Conservation (phyloP, 208 protist species). For the Jaenimonas drosophilae region DNA sequence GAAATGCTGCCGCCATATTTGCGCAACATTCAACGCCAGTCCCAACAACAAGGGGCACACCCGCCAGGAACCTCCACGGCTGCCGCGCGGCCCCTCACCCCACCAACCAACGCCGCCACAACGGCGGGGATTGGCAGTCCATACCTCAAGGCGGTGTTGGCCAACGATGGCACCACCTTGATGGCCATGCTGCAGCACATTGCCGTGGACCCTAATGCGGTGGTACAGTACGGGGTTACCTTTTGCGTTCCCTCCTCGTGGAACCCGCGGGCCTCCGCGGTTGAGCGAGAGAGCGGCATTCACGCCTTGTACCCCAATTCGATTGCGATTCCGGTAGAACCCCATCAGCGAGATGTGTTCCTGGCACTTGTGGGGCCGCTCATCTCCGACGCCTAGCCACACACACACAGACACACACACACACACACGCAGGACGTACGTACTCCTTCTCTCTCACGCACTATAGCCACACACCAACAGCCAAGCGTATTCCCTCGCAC, state of each 20-base stretch:
- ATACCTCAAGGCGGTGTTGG: conserved; percentile 29
- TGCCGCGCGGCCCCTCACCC: not conserved
- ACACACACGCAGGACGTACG: too few relatives aligned
- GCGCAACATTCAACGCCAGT: conserved; percentile 13
- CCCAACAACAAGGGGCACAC: too few relatives aligned
- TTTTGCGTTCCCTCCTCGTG: conserved; percentile 46
- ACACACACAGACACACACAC: too few relatives aligned
- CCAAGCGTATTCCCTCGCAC: not conserved
- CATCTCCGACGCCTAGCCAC: too few relatives aligned
- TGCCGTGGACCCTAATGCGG: conserved; percentile 17
- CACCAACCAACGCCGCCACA: not conserved
- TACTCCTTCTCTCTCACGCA: too few relatives aligned
- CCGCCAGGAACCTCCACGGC: too few relatives aligned
- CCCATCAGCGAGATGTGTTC: not conserved
- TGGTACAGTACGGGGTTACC: conserved; percentile 51
- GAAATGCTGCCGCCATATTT: conserved; percentile 51
- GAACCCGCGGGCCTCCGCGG: conserved; percentile 18
- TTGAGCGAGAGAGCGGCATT: conserved; percentile 20
- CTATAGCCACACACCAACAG: too few relatives aligned
- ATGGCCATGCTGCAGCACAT: conserved; percentile 32
- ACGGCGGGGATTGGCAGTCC: conserved; percentile 3
- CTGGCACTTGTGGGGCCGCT: too few relatives aligned
- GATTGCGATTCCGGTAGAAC: conserved; percentile 1
- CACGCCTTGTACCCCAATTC: conserved; percentile 26
- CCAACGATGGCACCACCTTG: conserved; percentile 30